Evolutionary conservation across 495 filamentous ascomycete genomes (phyloP).

Genomic region (Penicillium antarcticum): DNA sequence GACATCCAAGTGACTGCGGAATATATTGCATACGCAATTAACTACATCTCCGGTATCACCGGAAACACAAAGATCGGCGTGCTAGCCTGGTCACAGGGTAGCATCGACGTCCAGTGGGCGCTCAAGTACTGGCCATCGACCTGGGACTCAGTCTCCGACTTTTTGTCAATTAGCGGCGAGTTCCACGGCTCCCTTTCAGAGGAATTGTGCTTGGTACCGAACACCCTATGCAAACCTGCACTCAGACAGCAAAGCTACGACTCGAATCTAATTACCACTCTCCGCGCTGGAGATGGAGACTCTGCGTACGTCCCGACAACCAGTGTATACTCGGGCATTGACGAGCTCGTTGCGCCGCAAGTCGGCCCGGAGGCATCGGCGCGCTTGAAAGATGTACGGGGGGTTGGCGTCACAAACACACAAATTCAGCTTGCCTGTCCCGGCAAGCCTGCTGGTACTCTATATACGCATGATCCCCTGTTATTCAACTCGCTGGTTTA

Average conservation of each 20-base stretch:
- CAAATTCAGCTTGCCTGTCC: slow-evolving; percentile 36
- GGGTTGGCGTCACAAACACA: slow-evolving; percentile 36
- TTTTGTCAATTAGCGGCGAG: neutral
- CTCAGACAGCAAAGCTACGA: slow-evolving; percentile 40
- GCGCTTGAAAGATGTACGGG: slow-evolving; percentile 25
- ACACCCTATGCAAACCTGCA: neutral
- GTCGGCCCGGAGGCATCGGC: slow-evolving; percentile 34
- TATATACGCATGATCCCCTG: slow-evolving; percentile 30
- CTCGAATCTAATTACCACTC: slow-evolving; percentile 30
- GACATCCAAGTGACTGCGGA: slow-evolving; percentile 37
- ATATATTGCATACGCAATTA: slow-evolving; percentile 27
- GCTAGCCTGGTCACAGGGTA: neutral
- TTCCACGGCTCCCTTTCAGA: neutral
- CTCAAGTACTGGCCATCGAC: neutral
- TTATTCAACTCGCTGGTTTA: neutral
- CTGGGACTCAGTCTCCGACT: neutral
- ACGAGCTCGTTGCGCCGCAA: slow-evolving; percentile 44
- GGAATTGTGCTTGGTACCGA: neutral
- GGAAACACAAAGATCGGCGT: neutral
- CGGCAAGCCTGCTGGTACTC: slow-evolving; percentile 26
- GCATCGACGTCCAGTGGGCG: neutral
- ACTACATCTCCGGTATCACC: neutral
- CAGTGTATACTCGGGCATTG: slow-evolving; percentile 32
- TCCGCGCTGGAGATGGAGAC: slow-evolving; percentile 35
- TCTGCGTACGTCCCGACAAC: slow-evolving; percentile 44